Conservation (phyloP, 257 asterid genomes). For the Solanum sitiens region DNA sequence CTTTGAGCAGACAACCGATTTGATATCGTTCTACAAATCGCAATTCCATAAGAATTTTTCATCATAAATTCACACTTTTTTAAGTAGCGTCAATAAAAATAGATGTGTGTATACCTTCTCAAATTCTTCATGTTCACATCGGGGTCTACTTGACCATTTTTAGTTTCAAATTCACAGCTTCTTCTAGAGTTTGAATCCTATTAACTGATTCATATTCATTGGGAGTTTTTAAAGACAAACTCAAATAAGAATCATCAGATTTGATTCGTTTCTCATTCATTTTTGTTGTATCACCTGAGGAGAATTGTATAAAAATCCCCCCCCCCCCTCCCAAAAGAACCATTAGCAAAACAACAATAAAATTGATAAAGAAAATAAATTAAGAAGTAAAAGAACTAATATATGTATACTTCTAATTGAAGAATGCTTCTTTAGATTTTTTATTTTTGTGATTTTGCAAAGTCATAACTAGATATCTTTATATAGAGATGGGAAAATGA, state of each 20-base stretch:
- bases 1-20: no score
- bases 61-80: neutral
- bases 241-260: neutral
- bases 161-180: constrained; percentile 1
- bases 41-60: no score
- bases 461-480: neutral
- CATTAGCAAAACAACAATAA: neutral
- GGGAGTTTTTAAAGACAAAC: no score
- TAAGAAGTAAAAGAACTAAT: neutral
- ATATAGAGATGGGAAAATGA: no score
- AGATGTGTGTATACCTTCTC: constrained; percentile 24
- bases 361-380: neutral
- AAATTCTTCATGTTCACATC: constrained; percentile 10
- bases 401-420: neutral
- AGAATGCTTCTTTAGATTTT: neutral
- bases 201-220: neutral
- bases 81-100: neutral
- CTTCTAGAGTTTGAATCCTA: neutral
- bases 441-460: neutral
- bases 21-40: no score
- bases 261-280: neutral
- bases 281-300: neutral
- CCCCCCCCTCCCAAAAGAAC: neutral
- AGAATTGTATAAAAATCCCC: neutral
- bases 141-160: constrained; percentile 3